Evolutionary conservation across 129 eudicot genomes (phyloP), one percentile per base, ranked within the genome.

Genomic region (Sambucus nigra): DNA sequence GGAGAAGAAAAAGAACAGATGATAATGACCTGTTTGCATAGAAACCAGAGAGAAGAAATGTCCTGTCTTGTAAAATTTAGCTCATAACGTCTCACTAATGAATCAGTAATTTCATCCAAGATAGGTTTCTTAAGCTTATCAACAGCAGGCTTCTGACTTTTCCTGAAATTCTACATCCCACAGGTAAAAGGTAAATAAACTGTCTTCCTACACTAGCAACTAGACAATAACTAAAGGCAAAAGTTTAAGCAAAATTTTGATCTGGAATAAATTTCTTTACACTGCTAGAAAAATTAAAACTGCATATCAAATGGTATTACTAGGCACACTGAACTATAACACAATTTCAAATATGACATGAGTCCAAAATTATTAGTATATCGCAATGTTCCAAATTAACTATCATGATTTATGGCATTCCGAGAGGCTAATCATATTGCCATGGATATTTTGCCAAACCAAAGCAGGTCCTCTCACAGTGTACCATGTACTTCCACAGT

Each of bases 121-220:
- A 80, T 51, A 49, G 99, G 96, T 60, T 80, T 84, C 73, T 92
- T 92, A 45, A 79, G 91, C 68, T 86, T 86, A 57, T 69, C 65
- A 50, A 80, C 96, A 57, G 72, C 71, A 46, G 99, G 96, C 64
- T 79, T 94, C 78, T 75, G 94, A 51, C 79, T 79, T 82, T 74
- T 82, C 69, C 95, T 86, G 61, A 71, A 82, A 46, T 71, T 74
- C 97, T 89, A 1, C 57, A 76, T 22, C 29, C 69, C 56, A 15
- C 7, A 21, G 25, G 24, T 15, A 33, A 53, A 56, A 50, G 33
- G 25, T 25, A 28, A 10, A 45, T 18, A 21, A 21, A 49, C 35
- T n/a, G 2, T 47, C 57, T 48, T 57, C 49, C 22, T n/a, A n/a
- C 25, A 39, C 51, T 63, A 39, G 41, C 42, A 44, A 49, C 64